Percentiles rank a stretch among this genome's conserved stretches.
These are phyloP conservation scores for Acer yangbiense DNA, from an alignment of 345 rosid species.

Conservation along the genomic window DNA sequence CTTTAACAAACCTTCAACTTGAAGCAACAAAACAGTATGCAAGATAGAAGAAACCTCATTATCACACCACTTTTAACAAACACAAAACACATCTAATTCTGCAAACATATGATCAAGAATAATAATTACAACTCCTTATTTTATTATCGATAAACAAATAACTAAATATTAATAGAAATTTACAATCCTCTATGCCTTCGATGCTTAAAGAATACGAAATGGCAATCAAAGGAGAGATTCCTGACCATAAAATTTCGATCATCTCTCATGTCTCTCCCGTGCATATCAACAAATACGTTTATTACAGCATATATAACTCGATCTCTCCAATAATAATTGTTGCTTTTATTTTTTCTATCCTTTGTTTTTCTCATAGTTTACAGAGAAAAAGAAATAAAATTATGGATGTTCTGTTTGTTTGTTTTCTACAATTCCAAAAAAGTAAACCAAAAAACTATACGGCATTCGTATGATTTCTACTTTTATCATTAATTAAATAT, in stretches of 20 bases:
- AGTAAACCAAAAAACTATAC: slow-evolving; percentile 13
- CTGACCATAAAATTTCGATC: not conserved
- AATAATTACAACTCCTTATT: not conserved
- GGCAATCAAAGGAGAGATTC: not conserved
- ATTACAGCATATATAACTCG: not conserved
- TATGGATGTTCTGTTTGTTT: slow-evolving; percentile 16
- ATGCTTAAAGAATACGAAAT: not conserved
- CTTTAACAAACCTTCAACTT: not conserved
- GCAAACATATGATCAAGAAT: not conserved
- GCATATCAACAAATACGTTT: not conserved
- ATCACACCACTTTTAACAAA: too few relatives aligned
- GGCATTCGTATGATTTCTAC: slow-evolving; percentile 17
- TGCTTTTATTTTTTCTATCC: not conserved
- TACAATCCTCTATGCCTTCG: slow-evolving; percentile 20
- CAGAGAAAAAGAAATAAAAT: not conserved
- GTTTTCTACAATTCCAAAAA: slow-evolving; percentile 24
- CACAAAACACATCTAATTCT: not conserved
- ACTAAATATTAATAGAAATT: slow-evolving; percentile 2
- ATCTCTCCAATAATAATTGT: not conserved
- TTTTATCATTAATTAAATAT: not conserved
- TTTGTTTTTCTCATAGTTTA: slow-evolving; percentile 9
- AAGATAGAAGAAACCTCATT: not conserved
- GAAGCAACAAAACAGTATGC: not conserved
- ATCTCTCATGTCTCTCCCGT: not conserved
- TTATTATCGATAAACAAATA: not conserved